phyloP scores from a whole-genome alignment of 2,329 filamentous ascomycete species.

The Dichotomopilus funicola region DNA sequence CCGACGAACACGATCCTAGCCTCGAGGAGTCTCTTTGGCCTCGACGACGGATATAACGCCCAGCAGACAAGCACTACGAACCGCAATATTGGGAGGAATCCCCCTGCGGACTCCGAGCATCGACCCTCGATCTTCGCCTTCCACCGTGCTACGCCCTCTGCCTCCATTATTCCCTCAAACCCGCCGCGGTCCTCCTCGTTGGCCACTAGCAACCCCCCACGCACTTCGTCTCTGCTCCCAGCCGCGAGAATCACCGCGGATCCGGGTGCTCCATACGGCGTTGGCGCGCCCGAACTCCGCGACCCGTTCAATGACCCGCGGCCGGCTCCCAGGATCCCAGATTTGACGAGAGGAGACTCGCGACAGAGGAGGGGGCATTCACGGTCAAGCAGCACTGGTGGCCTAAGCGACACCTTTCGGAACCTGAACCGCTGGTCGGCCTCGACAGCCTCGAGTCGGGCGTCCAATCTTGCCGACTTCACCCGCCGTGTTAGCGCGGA shows the following conservation, averaged over 20 bases:
- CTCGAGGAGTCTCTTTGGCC: constrained; percentile 9
- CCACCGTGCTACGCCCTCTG: constrained; percentile 17
- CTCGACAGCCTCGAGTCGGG: constrained; percentile 45
- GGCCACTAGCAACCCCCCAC: constrained; percentile 30
- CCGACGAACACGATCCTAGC: constrained; percentile 9
- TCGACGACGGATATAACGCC: constrained; percentile 5
- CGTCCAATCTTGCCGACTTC: constrained; percentile 34
- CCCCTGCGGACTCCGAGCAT: constrained; percentile 4
- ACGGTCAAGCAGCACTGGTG: constrained; percentile 32
- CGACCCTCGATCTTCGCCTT: constrained; percentile 5
- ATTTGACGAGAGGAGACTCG: constrained; percentile 17
- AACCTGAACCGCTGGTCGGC: constrained; percentile 48
- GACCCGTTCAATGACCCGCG: constrained; percentile 26
- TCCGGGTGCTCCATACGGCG: constrained; percentile 13
- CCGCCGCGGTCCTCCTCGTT: constrained; percentile 39
- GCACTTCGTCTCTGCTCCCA: constrained; percentile 40
- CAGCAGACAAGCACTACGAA: no score
- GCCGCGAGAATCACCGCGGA: constrained; percentile 30
- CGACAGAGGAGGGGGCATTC: constrained; percentile 27
- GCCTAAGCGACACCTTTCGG: constrained; percentile 39
- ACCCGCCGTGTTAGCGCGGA: constrained; percentile 41
- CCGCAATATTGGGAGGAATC: constrained; percentile 5
- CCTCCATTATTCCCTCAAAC: constrained; percentile 23
- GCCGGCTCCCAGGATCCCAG: constrained; percentile 13
- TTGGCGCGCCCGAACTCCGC: constrained; percentile 12